A percentile compares a stretch with the other conserved stretches of the same genome.
phyloP scores from a whole-genome alignment of 176 grass and related monocot genomes.

The Lolium rigidum region DNA sequence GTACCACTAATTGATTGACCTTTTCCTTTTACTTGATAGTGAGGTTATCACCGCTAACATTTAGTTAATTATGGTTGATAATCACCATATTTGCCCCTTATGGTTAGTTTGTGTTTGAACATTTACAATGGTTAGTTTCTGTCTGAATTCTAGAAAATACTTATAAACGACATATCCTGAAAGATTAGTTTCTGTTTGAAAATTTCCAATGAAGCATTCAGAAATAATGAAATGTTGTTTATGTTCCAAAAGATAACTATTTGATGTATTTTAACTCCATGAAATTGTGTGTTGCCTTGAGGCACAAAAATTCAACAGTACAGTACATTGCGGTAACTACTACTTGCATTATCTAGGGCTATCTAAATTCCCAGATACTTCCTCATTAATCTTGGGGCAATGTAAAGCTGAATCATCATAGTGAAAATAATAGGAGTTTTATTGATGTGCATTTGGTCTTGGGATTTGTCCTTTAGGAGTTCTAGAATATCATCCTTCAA shows the following conservation, averaged over 20 bases:
- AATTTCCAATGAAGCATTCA: neutral
- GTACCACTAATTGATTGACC: conserved; percentile 7
- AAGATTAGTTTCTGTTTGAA: conserved; percentile 28
- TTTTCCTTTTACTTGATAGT: conserved; percentile 47
- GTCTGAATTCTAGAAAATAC: too few species aligned
- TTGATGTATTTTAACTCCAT: neutral
- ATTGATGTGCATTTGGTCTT: neutral
- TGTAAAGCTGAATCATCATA: too few species aligned
- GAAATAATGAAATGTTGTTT: conserved; percentile 10
- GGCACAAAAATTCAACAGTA: neutral
- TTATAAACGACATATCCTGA: neutral
- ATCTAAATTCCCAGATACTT: conserved; percentile 11
- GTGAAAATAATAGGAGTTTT: too few species aligned
- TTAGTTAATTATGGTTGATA: conserved; percentile 9
- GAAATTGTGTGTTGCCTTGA: conserved; percentile 3
- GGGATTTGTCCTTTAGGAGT: neutral
- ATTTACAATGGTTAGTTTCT: too few species aligned
- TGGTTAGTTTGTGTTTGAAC: too few species aligned
- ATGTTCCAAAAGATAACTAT: too few species aligned
- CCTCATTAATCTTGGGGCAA: neutral
- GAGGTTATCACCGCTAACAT: conserved; percentile 90
- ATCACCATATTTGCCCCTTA: conserved; percentile 42
- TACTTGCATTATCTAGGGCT: conserved; percentile 4
- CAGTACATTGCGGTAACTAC: conserved; percentile 8
- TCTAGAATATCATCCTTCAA: neutral